Base-by-base conservation (phyloP, 2,329 filamentous ascomycete genomes). In the Pestalotiopsis sp. region DNA sequence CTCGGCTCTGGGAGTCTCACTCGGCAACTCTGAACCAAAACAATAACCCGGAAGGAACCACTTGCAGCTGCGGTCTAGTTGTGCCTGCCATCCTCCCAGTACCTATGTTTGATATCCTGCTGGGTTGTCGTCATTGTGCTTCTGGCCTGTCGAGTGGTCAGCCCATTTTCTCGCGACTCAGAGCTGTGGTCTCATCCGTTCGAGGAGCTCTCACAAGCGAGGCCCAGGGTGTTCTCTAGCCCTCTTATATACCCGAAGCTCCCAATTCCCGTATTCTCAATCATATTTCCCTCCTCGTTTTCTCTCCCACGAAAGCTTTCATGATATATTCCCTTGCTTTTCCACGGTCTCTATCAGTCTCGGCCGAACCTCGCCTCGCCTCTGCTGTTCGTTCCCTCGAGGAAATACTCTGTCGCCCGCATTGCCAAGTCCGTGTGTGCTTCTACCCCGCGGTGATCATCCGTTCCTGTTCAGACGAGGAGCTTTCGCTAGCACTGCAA, bases 71-170 rank as follows among this genome's bases (percentile, higher is more conserved):
- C 45, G 23, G 45, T 52, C 20, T n/a, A 9, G 17, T n/a, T n/a
- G 45, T 52, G 45, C 45, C 45, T 62, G 31, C 31, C 31, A 36
- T 36, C 31, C 25, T 20, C 27, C 13, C 36, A 27, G 9, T 40
- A 23, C 20, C 20, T 23, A 36, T 11, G 23, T 59, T 27, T 31
- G 25, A 36, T 62, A 17, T 31, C 40, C 7, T 31, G 49, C 20
- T 31, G 60, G 6, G 58, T 27, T 61, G 62, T 61, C 62, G 67
- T 68, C 67, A 68, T 68, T 65, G 62, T 58, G 56, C 67, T 64
- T 65, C 62, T 65, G 14, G 36, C 59, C 14, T 23, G 23, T 31
- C 31, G 38, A 17, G 62, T 40, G 12, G 31, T 66, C 63, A 66
- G 63, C 63, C 63, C 63, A 66, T 66, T 57, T 49, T 49, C 36